phyloP scores from a whole-genome alignment of 495 filamentous ascomycete species.

The Pyronema omphalodes region DNA sequence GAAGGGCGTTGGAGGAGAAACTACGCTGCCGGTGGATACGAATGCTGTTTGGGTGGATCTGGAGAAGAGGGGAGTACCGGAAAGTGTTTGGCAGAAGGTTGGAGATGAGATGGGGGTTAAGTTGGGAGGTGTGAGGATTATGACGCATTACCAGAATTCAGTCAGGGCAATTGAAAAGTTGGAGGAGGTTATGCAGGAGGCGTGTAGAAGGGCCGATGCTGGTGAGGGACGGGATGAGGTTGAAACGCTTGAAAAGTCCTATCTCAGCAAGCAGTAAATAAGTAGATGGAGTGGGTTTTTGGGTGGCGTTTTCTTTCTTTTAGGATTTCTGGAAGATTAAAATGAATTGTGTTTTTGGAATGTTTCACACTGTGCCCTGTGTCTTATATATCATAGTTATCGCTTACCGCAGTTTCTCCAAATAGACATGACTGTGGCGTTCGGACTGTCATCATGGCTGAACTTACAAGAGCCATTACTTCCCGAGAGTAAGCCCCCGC shows the following conservation, averaged over 20 bases:
- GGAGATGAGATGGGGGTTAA: constrained; percentile 36
- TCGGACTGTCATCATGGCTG: no score
- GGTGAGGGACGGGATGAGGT: not conserved
- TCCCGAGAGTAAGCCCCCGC: no score
- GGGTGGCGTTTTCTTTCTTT: no score
- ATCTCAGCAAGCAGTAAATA: not conserved
- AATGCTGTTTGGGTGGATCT: constrained; percentile 93
- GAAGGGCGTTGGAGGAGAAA: constrained; percentile 42
- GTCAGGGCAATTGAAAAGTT: constrained; percentile 34
- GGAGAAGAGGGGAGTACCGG: constrained; percentile 30
- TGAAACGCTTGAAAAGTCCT: not conserved
- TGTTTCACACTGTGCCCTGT: no score
- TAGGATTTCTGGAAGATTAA: no score
- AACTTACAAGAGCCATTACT: no score
- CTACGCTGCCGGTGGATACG: constrained; percentile 50
- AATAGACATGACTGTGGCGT: no score
- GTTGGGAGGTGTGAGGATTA: constrained; percentile 34
- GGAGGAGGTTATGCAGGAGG: constrained; percentile 31
- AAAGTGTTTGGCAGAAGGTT: constrained; percentile 32
- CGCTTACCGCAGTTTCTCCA: no score
- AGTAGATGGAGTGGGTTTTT: not conserved
- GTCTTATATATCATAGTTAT: no score
- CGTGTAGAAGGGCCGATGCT: constrained; percentile 6
- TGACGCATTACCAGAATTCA: constrained; percentile 48
- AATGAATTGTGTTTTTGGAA: no score